Percentiles rank a stretch among this genome's conserved stretches.
phyloP scores from a whole-genome alignment of 352 stramenopile species.

The Phytophthora pistaciae region DNA sequence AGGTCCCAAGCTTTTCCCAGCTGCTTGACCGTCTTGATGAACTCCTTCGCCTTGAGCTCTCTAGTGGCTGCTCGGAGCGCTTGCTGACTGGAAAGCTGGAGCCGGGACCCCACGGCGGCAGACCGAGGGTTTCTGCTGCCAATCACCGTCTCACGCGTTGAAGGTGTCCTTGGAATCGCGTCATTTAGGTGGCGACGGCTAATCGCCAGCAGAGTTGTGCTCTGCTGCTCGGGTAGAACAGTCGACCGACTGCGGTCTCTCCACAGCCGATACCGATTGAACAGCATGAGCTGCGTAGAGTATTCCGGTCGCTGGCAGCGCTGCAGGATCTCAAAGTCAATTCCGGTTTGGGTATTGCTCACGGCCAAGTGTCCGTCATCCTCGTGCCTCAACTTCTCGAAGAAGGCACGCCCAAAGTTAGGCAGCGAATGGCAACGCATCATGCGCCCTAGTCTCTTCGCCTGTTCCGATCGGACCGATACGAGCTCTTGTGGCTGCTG shows the following conservation, averaged over 20 bases:
- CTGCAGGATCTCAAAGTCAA: slow-evolving; percentile 76
- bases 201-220: background rate
- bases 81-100: slow-evolving; percentile 23
- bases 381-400: slow-evolving; percentile 28
- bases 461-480: slow-evolving; percentile 9
- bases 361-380: slow-evolving; percentile 12
- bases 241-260: slow-evolving; percentile 14
- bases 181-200: slow-evolving; percentile 13
- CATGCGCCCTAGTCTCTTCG: slow-evolving; percentile 32
- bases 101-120: slow-evolving; percentile 3
- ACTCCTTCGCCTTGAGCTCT: slow-evolving; percentile 44
- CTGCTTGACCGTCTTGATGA: slow-evolving; percentile 48
- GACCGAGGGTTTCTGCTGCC: background rate
- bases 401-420: slow-evolving; percentile 54
- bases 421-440: slow-evolving; percentile 59
- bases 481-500: background rate
- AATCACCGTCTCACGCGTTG: background rate
- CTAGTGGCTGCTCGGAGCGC: slow-evolving; percentile 7
- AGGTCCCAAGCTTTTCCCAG: slow-evolving; percentile 58
- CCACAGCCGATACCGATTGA: slow-evolving; percentile 51
- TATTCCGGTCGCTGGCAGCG: slow-evolving; percentile 57
- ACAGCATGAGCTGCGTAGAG: slow-evolving; percentile 50
- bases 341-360: slow-evolving; percentile 10
- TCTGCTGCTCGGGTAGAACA: slow-evolving; percentile 11
- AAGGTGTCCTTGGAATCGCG: slow-evolving; percentile 10